These are phyloP conservation scores for Meira miltonrushii DNA, from an alignment of 1,284 basidiomycete genomes.

Conservation along the genomic window DNA sequence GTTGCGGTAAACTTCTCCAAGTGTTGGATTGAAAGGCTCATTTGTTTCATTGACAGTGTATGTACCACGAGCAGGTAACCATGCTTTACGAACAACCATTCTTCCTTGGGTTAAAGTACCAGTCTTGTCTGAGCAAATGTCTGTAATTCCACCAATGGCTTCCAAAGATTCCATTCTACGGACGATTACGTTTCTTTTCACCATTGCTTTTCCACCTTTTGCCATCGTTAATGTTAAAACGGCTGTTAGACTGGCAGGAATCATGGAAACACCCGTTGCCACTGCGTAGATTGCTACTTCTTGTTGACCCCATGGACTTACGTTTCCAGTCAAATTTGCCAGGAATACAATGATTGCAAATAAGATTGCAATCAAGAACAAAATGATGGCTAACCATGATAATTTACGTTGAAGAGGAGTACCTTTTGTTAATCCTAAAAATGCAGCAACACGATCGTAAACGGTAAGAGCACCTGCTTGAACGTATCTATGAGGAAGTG, in stretches of 20 bases:
- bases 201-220: slow-evolving; percentile 60
- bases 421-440: slow-evolving; percentile 52
- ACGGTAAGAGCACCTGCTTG: slow-evolving; percentile 52
- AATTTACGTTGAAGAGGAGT: slow-evolving; percentile 53
- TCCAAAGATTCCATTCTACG: slow-evolving; percentile 54
- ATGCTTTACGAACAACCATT: slow-evolving; percentile 48
- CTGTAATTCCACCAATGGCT: slow-evolving; percentile 48
- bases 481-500: slow-evolving; percentile 52
- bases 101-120: slow-evolving; percentile 50
- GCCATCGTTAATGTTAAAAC: slow-evolving; percentile 55
- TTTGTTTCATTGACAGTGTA: slow-evolving; percentile 44
- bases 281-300: slow-evolving; percentile 54
- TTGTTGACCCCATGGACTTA: slow-evolving; percentile 40
- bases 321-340: slow-evolving; percentile 37
- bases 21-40: slow-evolving; percentile 48
- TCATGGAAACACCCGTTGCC: slow-evolving; percentile 59
- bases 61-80: slow-evolving; percentile 45
- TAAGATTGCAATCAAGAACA: slow-evolving; percentile 48
- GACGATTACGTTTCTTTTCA: slow-evolving; percentile 58
- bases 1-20: slow-evolving; percentile 53
- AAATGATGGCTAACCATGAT: slow-evolving; percentile 50
- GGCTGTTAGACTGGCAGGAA: slow-evolving; percentile 55
- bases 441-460: slow-evolving; percentile 49
- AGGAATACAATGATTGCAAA: slow-evolving; percentile 53
- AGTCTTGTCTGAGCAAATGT: slow-evolving; percentile 52